Percentiles rank a stretch among this genome's conserved stretches.
These are phyloP conservation scores for Candida ulmi DNA, from an alignment of 805 yeast genomes.

Conservation along the genomic window DNA sequence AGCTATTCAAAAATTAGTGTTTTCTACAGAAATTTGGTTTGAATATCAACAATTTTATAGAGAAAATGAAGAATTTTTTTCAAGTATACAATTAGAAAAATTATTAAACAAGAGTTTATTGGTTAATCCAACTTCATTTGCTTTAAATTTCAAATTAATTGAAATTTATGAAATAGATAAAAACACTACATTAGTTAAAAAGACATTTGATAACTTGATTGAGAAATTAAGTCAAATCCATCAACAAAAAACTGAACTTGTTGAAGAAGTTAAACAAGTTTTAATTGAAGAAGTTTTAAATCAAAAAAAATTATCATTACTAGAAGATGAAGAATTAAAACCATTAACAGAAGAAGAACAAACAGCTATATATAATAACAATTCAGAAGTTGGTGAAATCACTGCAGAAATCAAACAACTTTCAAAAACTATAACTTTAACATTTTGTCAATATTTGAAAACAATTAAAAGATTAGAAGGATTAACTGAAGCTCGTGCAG, in stretches of 20 bases:
- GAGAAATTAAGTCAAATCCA: conserved; percentile 37
- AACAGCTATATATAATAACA: conserved; percentile 8
- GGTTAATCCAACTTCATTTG: conserved; percentile 65
- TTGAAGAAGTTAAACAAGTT: conserved; percentile 15
- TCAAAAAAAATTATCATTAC: background rate
- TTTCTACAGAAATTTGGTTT: conserved; percentile 75
- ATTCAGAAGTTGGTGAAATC: conserved; percentile 11
- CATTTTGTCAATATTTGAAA: conserved; percentile 66
- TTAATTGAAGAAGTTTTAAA: conserved; percentile 5
- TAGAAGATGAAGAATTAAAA: conserved; percentile 9
- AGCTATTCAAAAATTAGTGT: conserved; percentile 54
- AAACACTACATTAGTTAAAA: conserved; percentile 44
- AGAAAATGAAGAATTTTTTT: conserved; percentile 8
- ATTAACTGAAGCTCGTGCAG: conserved; percentile 62
- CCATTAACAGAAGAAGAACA: conserved; percentile 15
- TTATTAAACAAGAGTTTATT: conserved; percentile 48
- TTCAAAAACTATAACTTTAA: conserved; percentile 48
- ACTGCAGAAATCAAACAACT: conserved; percentile 16
- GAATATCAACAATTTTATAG: conserved; percentile 40
- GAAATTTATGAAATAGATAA: conserved; percentile 62
- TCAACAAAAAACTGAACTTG: conserved; percentile 15
- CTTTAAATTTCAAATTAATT: conserved; percentile 61
- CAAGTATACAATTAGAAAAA: conserved; percentile 27
- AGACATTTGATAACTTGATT: conserved; percentile 45
- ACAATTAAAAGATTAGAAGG: conserved; percentile 64